Conservation (phyloP, 108 stramenopile species). For the Fragilariopsis cylindrus region DNA sequence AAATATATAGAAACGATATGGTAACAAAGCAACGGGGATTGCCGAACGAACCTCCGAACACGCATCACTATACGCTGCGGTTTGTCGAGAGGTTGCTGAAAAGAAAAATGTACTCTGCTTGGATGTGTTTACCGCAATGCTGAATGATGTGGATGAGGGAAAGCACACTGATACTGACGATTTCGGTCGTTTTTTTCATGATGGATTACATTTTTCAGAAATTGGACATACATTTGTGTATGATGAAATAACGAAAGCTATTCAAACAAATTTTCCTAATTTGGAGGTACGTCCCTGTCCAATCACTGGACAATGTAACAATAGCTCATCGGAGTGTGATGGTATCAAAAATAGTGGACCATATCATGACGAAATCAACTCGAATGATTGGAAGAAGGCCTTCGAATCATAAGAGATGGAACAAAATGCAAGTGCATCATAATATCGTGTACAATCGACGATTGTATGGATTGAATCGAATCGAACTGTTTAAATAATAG, state of each 20-base stretch:
- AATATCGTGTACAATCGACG: no score
- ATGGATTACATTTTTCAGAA: slow-evolving; percentile 77
- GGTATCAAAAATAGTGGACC: slow-evolving; percentile 47
- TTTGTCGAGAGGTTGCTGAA: slow-evolving; percentile 46
- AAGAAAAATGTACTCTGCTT: slow-evolving; percentile 47
- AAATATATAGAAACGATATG: slow-evolving; percentile 40
- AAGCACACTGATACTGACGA: slow-evolving; percentile 20
- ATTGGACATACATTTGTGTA: slow-evolving; percentile 61
- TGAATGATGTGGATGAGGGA: slow-evolving; percentile 22
- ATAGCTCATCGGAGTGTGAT: slow-evolving; percentile 59
- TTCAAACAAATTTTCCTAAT: slow-evolving; percentile 45
- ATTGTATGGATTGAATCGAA: no score
- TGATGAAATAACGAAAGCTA: slow-evolving; percentile 40
- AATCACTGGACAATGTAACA: slow-evolving; percentile 55
- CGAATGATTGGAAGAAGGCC: slow-evolving; percentile 42
- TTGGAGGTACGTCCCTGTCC: slow-evolving; percentile 57
- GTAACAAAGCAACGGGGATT: slow-evolving; percentile 62
- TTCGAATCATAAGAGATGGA: slow-evolving; percentile 28
- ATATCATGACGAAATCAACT: slow-evolving; percentile 84
- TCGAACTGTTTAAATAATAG: no score
- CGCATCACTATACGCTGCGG: slow-evolving; percentile 53
- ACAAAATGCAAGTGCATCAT: no score
- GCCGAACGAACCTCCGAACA: slow-evolving; percentile 64
- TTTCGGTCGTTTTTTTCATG: slow-evolving; percentile 50
- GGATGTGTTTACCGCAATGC: slow-evolving; percentile 59